A percentile compares a stretch with the other conserved stretches of the same genome.
phyloP scores from a whole-genome alignment of 345 rosid genomes.

The Gossypium sturtianum region DNA sequence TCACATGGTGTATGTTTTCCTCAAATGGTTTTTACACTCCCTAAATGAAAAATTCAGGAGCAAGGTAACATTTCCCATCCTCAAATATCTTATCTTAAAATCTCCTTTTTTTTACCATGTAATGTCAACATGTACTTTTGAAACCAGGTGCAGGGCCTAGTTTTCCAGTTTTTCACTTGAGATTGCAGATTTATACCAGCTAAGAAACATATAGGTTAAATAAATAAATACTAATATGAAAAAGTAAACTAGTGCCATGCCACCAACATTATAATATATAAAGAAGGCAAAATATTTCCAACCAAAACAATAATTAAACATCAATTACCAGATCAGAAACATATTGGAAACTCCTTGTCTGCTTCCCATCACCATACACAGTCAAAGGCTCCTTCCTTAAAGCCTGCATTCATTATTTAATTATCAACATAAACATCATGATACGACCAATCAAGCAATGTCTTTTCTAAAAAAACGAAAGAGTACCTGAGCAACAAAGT shows the following conservation, averaged over 20 bases:
- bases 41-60: neutral
- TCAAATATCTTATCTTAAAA: neutral
- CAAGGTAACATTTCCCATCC: neutral
- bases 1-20: constrained; percentile 14
- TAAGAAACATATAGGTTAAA: too few species aligned
- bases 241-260: too few species aligned
- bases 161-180: neutral
- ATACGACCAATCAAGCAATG: neutral
- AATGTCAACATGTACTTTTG: neutral
- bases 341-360: constrained; percentile 96
- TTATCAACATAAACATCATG: neutral
- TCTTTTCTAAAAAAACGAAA: neutral
- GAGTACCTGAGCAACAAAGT: constrained; percentile 91
- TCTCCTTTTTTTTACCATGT: too few species aligned
- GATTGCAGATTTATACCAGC: neutral
- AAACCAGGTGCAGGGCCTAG: neutral
- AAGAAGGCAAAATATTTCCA: neutral
- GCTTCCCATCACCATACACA: constrained; percentile 98
- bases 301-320: neutral
- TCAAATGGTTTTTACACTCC: neutral
- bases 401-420: constrained; percentile 49
- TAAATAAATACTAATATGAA: too few species aligned
- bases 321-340: constrained; percentile 78
- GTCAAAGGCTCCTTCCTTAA: constrained; percentile 94
- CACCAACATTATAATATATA: too few species aligned